These are phyloP conservation scores for Mortierella sp. DNA, from an alignment of 371 early-diverging fungal species.

Conservation along the genomic window DNA sequence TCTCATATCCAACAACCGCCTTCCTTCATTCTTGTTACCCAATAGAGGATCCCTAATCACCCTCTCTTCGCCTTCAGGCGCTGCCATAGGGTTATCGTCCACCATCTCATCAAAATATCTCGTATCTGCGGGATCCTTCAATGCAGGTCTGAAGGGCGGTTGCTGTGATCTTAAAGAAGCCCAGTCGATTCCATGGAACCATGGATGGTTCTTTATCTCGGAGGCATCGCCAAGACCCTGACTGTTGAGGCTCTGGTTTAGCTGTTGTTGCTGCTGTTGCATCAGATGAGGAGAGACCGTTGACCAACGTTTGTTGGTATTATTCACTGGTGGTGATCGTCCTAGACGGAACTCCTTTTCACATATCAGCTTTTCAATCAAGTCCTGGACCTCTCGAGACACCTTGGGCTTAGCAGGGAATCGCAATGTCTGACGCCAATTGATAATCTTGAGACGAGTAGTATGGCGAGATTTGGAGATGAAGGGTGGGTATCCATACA, in stretches of 20 bases:
- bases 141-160: constrained; percentile 76
- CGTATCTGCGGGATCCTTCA: constrained; percentile 65
- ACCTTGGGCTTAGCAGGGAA: constrained; percentile 66
- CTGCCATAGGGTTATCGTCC: constrained; percentile 64
- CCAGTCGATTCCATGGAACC: constrained; percentile 86
- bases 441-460: constrained; percentile 72
- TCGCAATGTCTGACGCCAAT: constrained; percentile 64
- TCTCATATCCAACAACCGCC: constrained; percentile 64
- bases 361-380: constrained; percentile 66
- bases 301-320: constrained; percentile 57
- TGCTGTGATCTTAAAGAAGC: constrained; percentile 68
- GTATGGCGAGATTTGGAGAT: constrained; percentile 63
- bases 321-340: constrained; percentile 29
- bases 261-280: constrained; percentile 45
- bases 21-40: constrained; percentile 59
- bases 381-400: constrained; percentile 63
- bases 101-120: constrained; percentile 72
- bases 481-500: constrained; percentile 87
- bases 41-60: constrained; percentile 51
- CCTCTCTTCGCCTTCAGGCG: constrained; percentile 56
- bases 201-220: constrained; percentile 80
- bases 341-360: constrained; percentile 64
- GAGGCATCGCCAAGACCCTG: constrained; percentile 55
- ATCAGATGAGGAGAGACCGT: constrained; percentile 55
- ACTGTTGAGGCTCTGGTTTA: constrained; percentile 34